phyloP scores from a whole-genome alignment of 257 asterid species.

The Solanum virginianum region DNA sequence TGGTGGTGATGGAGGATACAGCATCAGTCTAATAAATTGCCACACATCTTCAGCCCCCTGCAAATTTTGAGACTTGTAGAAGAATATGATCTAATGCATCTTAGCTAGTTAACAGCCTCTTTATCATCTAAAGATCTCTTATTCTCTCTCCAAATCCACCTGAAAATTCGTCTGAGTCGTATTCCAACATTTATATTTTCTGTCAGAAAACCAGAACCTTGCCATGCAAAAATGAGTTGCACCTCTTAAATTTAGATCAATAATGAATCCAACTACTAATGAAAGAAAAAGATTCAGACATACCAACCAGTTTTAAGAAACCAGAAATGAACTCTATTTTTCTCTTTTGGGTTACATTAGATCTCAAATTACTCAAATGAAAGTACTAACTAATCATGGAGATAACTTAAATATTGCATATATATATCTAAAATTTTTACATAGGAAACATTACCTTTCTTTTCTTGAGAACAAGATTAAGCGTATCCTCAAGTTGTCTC shows the following conservation, averaged over 20 bases:
- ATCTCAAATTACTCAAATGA: not conserved
- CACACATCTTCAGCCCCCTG: not conserved
- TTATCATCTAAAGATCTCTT: not conserved
- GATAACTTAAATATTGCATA: not conserved
- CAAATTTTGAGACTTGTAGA: not conserved
- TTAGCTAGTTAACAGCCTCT: not conserved
- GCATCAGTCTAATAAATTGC: not conserved
- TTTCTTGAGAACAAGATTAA: slow-evolving; percentile 83
- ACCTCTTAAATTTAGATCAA: not conserved
- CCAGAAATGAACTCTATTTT: not conserved
- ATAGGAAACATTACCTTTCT: slow-evolving; percentile 38
- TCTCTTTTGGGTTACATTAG: not conserved
- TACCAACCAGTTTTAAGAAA: not conserved
- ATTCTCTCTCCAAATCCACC: not conserved
- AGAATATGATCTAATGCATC: not conserved
- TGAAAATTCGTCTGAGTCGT: not conserved
- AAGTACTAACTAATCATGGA: not conserved
- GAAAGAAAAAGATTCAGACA: not conserved
- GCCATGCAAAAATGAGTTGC: not conserved
- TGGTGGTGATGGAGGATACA: not conserved
- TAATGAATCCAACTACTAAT: not conserved
- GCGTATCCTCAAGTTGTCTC: slow-evolving; percentile 95
- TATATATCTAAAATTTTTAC: not conserved
- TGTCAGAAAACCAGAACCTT: not conserved
- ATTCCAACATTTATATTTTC: not conserved